Percentiles rank a stretch among this genome's conserved stretches.
Evolutionary conservation across 2,329 filamentous ascomycete species (phyloP).

Genomic region (Beauveria medogensis): DNA sequence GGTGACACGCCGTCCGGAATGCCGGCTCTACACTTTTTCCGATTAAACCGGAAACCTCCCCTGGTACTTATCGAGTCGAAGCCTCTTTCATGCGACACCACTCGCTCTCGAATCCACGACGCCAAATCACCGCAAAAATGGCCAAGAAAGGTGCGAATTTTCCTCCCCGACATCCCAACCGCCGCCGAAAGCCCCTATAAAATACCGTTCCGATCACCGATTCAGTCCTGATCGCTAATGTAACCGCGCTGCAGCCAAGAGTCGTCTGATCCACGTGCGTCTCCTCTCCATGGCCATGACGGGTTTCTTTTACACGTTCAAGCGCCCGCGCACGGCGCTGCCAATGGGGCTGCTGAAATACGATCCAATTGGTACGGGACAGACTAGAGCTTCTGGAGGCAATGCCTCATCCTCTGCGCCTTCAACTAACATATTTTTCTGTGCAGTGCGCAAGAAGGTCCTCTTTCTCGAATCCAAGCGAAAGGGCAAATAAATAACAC

Average conservation of each 20-base stretch:
- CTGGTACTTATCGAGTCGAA: background rate
- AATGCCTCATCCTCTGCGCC: background rate
- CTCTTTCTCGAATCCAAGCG: slow-evolving; percentile 92
- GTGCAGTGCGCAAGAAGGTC: slow-evolving; percentile 81
- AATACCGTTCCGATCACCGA: background rate
- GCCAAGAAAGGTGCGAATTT: slow-evolving; percentile 27
- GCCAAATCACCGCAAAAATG: slow-evolving; percentile 19
- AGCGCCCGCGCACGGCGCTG: slow-evolving; percentile 68
- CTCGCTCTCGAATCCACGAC: background rate
- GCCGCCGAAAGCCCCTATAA: background rate
- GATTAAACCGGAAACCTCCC: background rate
- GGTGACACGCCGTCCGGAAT: background rate
- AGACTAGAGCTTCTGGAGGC: background rate
- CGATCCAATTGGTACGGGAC: slow-evolving; percentile 73
- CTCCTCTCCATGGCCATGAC: slow-evolving; percentile 98
- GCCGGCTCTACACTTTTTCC: slow-evolving; percentile 3
- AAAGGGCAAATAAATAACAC: slow-evolving; percentile 46
- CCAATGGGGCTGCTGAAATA: slow-evolving; percentile 98
- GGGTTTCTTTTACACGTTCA: slow-evolving; percentile 90
- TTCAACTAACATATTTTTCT: slow-evolving; percentile 1
- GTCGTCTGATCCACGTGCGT: slow-evolving; percentile 82
- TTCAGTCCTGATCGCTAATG: background rate
- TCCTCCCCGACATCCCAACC: background rate
- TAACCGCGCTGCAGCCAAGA: slow-evolving; percentile 57
- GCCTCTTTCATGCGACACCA: background rate